These are phyloP conservation scores for Oryza glaberrima DNA, from an alignment of 176 grass and related monocot genomes.

Conservation along the genomic window DNA sequence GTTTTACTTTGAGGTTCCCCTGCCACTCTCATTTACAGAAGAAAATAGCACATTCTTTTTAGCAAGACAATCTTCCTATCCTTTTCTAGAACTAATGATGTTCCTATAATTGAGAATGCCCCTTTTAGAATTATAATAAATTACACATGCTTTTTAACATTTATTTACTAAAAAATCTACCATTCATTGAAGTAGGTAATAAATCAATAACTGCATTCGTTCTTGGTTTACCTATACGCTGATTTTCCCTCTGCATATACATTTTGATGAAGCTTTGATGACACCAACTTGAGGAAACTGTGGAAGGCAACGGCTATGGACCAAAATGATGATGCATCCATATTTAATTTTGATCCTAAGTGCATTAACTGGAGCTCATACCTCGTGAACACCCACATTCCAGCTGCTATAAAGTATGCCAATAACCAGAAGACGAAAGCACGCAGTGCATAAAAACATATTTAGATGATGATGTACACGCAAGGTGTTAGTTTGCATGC, in stretches of 20 bases:
- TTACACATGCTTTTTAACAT: too few species aligned
- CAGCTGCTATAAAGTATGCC: constrained; percentile 3
- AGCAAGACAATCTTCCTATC: too few species aligned
- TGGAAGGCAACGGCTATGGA: neutral
- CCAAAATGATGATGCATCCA: neutral
- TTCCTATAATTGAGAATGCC: too few species aligned
- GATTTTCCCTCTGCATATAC: neutral
- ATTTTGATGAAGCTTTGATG: neutral
- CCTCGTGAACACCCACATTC: constrained; percentile 7
- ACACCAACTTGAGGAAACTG: constrained; percentile 19
- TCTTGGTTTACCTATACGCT: too few species aligned
- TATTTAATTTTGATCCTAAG: constrained; percentile 15
- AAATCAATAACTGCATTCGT: neutral
- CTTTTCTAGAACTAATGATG: too few species aligned
- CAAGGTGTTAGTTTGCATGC: too few species aligned
- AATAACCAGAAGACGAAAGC: neutral
- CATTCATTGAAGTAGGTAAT: neutral
- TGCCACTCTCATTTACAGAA: too few species aligned
- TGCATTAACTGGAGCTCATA: constrained; percentile 21
- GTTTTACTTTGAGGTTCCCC: too few species aligned
- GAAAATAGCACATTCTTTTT: too few species aligned
- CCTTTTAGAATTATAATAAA: too few species aligned
- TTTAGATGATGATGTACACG: too few species aligned
- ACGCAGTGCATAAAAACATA: neutral
- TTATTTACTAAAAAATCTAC: too few species aligned